phyloP scores from a whole-genome alignment of 495 filamentous ascomycete genomes.

The Podospora appendiculata region DNA sequence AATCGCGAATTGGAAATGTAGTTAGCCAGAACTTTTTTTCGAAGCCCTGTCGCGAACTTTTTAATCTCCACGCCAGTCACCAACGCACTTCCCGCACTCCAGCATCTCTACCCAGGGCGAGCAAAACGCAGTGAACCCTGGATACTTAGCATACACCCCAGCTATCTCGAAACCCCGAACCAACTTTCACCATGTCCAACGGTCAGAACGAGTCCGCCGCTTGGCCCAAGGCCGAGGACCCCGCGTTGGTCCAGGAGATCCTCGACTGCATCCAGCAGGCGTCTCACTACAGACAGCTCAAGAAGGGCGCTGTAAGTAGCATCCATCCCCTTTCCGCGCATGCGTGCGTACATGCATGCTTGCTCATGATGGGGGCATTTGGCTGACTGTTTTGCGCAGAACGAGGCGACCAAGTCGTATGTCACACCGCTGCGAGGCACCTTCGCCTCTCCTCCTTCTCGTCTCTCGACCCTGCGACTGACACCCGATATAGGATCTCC shows the following conservation, averaged over 20 bases:
- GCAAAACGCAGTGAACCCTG: conserved; percentile 27
- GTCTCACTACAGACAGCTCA: conserved; percentile 72
- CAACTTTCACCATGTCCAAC: conserved; percentile 33
- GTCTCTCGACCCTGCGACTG: too few relatives aligned
- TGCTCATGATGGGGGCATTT: neutral
- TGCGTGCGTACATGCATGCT: neutral
- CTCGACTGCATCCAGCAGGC: conserved; percentile 86
- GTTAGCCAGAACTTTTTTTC: neutral
- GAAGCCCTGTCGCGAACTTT: neutral
- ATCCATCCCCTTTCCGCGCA: neutral
- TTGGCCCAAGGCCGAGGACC: conserved; percentile 80
- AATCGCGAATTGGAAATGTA: neutral
- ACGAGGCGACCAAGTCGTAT: conserved; percentile 65
- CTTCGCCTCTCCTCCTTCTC: neutral
- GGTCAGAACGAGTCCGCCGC: conserved; percentile 50
- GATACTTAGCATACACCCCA: neutral
- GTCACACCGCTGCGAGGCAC: neutral
- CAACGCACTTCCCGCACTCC: neutral
- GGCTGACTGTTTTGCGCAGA: conserved; percentile 7
- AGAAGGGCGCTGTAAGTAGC: conserved; percentile 60
- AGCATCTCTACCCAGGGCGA: conserved; percentile 17
- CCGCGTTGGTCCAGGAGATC: conserved; percentile 67
- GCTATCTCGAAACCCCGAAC: neutral
- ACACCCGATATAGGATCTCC: conserved; percentile 44
- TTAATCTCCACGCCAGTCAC: neutral